Evolutionary conservation across 202 grass and related monocot species (phyloP), one percentile per base, ranked within the genome.

Genomic region (Bolboschoenoplectus hybrid): DNA sequence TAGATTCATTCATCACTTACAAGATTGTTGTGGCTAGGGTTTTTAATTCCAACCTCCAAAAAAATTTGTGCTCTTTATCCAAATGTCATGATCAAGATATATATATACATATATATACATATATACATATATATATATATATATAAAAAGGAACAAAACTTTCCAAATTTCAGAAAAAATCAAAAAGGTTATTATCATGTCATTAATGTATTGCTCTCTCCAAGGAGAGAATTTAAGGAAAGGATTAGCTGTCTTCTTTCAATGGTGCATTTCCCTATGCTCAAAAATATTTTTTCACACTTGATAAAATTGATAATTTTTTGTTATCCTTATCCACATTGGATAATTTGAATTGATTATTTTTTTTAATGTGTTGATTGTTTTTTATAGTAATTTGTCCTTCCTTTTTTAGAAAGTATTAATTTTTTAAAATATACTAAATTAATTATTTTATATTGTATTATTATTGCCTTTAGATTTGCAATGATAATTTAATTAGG

Each of bases 141-240:
- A 26, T 67, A 67, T 67, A 19, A 39, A 67, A 65, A 39, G 34
- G 4, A 11, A 26, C 11, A 65, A 63, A 65, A 65, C 10, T 1
- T 10, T 35, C 20, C 26, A 65, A 65, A 26, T 35, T 65, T 36
- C 2, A 6, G 57, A 67, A 35, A 67, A 26, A 26, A 26, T 26
- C 26, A 26, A 26, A 26, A 66, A 36, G 34, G 63, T 6, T 67
- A 67, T 67, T 9, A 67, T 38, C 34, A 61, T 35, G 39, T 67
- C 63, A 67, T 67, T 9, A 67, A 67, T 67, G 63, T 67, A 26
- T 67, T 67, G 35, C 63, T 12, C 63, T 32, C 63, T 67, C 35
- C 63, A 67, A 67, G 63, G 35, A 67, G 34, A 67, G 34, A 67
- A 67, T 67, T 67, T 67, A 67, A 13, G 63, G 35, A 67, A 67